A percentile compares a stretch with the other conserved stretches of the same genome.
Conservation (phyloP, 805 yeast genomes). For the Metschnikowia picachoensis region DNA sequence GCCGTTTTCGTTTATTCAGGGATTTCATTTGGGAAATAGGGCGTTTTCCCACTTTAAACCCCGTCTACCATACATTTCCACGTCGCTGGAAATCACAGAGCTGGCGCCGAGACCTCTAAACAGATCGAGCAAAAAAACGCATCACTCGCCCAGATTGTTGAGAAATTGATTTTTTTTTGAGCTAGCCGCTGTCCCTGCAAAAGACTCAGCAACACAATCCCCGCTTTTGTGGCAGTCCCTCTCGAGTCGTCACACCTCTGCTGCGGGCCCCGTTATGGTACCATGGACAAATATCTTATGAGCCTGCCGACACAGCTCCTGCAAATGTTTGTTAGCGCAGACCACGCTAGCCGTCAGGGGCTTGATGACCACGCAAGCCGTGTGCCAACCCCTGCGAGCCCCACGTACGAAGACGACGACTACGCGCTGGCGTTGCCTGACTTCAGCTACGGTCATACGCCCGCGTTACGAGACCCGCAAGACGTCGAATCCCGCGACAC, state of each 20-base stretch:
- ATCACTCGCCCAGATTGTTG: too few relatives aligned
- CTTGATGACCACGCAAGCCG: neutral
- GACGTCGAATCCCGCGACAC: slow-evolving; percentile 1
- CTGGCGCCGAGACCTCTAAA: neutral
- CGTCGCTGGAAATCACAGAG: neutral
- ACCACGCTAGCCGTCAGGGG: neutral
- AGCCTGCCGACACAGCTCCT: slow-evolving; percentile 38
- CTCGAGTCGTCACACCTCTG: neutral
- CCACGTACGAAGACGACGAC: slow-evolving; percentile 17
- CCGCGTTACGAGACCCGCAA: neutral
- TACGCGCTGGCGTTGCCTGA: slow-evolving; percentile 16
- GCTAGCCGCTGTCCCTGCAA: too few relatives aligned
- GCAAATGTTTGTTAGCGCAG: slow-evolving; percentile 25
- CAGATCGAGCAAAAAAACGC: neutral
- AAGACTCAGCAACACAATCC: too few relatives aligned
- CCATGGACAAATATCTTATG: slow-evolving; percentile 38
- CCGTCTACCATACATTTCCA: neutral
- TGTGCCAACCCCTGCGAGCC: slow-evolving; percentile 13
- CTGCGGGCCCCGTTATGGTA: slow-evolving; percentile 8
- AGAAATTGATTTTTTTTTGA: too few relatives aligned
- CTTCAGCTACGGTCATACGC: slow-evolving; percentile 13
- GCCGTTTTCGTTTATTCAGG: too few relatives aligned
- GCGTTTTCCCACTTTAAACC: too few relatives aligned
- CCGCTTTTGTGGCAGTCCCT: neutral
- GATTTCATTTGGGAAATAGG: too few relatives aligned